Evolutionary conservation across 2,329 filamentous ascomycete genomes (phyloP).

Genomic region (Trichoderma arundinaceum): DNA sequence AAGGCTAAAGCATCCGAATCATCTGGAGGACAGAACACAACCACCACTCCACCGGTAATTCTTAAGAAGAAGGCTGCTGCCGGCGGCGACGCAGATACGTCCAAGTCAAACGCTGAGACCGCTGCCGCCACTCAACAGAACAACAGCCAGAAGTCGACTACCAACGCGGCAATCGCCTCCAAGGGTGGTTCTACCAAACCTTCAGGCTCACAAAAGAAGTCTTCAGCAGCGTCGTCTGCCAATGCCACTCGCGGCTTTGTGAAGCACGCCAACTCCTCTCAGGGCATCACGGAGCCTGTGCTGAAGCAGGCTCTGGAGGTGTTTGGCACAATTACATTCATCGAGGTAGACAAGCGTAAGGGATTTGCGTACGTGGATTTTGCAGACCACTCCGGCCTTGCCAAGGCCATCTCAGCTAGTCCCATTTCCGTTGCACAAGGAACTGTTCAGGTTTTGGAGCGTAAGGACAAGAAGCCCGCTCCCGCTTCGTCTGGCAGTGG

Average conservation of each 20-base stretch:
- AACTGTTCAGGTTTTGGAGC: conserved; percentile 84
- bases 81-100: conserved; percentile 31
- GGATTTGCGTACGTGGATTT: conserved; percentile 95
- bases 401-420: conserved; percentile 80
- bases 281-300: conserved; percentile 84
- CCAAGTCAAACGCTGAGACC: conserved; percentile 34
- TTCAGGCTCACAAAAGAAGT: conserved; percentile 44
- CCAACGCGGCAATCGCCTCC: conserved; percentile 31
- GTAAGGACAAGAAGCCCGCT: conserved; percentile 64
- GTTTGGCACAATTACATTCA: conserved; percentile 76
- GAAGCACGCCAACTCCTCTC: conserved; percentile 85
- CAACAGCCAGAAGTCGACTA: conserved; percentile 28
- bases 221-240: conserved; percentile 37
- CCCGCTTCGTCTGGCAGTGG: conserved; percentile 31
- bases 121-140: conserved; percentile 25
- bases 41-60: conserved; percentile 47
- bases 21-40: conserved; percentile 38
- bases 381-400: conserved; percentile 70
- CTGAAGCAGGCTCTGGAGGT: conserved; percentile 74
- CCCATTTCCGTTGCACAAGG: conserved; percentile 83
- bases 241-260: conserved; percentile 73
- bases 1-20: conserved; percentile 48
- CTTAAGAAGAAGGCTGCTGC: conserved; percentile 50
- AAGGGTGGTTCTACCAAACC: conserved; percentile 38
- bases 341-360: conserved; percentile 94